These are phyloP conservation scores for Porogramme epimiltina DNA, from an alignment of 1,284 basidiomycete genomes.

Conservation along the genomic window DNA sequence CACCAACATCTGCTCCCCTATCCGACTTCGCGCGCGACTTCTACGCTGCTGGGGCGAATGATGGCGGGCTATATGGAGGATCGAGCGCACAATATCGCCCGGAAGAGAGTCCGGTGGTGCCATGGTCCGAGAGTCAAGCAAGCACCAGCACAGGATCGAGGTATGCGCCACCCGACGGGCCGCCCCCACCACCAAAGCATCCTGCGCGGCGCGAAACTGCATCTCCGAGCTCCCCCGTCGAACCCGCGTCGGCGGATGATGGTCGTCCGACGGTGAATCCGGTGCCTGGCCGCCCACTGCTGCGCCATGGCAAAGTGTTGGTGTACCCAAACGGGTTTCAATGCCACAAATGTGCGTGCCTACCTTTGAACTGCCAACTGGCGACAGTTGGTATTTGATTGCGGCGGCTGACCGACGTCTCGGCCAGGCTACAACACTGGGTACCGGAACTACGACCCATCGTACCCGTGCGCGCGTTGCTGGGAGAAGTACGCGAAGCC, in stretches of 20 bases:
- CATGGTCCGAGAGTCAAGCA: too few species aligned
- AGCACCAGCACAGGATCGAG: too few species aligned
- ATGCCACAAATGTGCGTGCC: slow-evolving; percentile 52
- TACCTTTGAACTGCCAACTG: background rate
- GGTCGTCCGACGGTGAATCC: slow-evolving; percentile 63
- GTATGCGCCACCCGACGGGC: slow-evolving; percentile 25
- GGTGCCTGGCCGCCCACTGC: slow-evolving; percentile 62
- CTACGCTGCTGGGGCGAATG: slow-evolving; percentile 45
- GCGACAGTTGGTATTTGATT: background rate
- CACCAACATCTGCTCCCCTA: slow-evolving; percentile 2
- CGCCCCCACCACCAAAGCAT: background rate
- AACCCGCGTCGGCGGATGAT: slow-evolving; percentile 39
- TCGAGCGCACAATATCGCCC: slow-evolving; percentile 24
- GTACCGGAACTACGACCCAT: slow-evolving; percentile 68
- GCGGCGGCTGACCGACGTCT: slow-evolving; percentile 1
- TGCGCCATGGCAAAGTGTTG: slow-evolving; percentile 59
- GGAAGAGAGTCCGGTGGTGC: slow-evolving; percentile 22
- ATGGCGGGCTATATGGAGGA: slow-evolving; percentile 20
- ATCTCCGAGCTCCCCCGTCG: slow-evolving; percentile 1
- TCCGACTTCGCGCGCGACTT: slow-evolving; percentile 61
- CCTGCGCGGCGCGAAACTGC: slow-evolving; percentile 3
- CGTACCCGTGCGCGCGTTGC: slow-evolving; percentile 67
- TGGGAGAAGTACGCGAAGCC: slow-evolving; percentile 66
- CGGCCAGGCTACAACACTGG: slow-evolving; percentile 68
- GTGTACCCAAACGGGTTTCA: slow-evolving; percentile 65